These are phyloP conservation scores for Aquilaria yunnanensis DNA, from an alignment of 345 rosid genomes.

Conservation along the genomic window DNA sequence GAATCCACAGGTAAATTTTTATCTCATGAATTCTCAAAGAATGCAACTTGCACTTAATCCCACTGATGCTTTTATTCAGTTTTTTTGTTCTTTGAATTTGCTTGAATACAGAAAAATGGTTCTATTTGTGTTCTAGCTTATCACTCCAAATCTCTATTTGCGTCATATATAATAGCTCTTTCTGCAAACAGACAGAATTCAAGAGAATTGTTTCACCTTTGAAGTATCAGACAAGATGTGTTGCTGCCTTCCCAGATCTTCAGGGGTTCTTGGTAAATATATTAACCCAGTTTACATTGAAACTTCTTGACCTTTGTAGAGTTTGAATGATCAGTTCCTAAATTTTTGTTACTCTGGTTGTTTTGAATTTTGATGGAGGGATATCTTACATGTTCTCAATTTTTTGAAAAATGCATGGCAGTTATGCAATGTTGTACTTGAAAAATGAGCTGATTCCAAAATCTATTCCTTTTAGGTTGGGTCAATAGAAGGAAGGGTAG, in stretches of 20 bases:
- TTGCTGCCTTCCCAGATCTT: conserved; percentile 95
- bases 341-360: not conserved
- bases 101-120: too few relatives aligned
- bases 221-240: conserved; percentile 90
- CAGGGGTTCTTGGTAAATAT: conserved; percentile 79
- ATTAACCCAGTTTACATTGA: not conserved
- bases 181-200: conserved; percentile 52
- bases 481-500: conserved; percentile 89
- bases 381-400: not conserved
- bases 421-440: too few relatives aligned
- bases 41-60: too few relatives aligned
- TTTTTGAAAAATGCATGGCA: too few relatives aligned
- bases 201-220: conserved; percentile 80
- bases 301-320: not conserved
- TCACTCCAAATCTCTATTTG: not conserved
- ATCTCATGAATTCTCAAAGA: not conserved
- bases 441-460: too few relatives aligned
- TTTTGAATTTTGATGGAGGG: not conserved
- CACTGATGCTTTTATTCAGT: too few relatives aligned
- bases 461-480: conserved; percentile 64
- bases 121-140: too few relatives aligned
- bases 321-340: not conserved
- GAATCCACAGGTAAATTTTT: conserved; percentile 66
- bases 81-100: too few relatives aligned
- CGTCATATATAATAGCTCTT: not conserved